Evolutionary conservation across 495 filamentous ascomycete genomes (phyloP), one percentile per base, ranked within the genome.

Genomic region (Podospora comata): DNA sequence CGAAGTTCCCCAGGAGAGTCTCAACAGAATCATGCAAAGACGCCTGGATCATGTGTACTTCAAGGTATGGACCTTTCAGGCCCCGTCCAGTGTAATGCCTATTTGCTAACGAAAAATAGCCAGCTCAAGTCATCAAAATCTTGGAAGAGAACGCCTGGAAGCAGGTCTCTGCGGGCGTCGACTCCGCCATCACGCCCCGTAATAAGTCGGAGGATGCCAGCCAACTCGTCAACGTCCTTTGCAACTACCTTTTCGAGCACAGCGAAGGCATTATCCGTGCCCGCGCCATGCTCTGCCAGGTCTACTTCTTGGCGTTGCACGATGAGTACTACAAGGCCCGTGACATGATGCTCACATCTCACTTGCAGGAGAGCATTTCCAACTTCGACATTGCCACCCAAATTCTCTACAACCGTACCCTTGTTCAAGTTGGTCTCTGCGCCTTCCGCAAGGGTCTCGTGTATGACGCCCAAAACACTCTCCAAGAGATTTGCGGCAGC

Each of bases 331-430:
- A 96, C 85, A 91, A 90, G 74, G 91, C 95, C 74, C 92, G 96
- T 72, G 95, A 99, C 79, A 92, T 98, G 89, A 94, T 98, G 90
- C 87, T 99, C 76, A 98, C 98, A 91, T 98, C 96, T n/a, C 95
- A 99, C 81, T 81, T 99, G 74, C 92, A 97, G 75, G 95, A 99
- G 82, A 96, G 89, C 70, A 97, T 98, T 78, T 82, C 85, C 79
- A 96, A 89, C 79, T 97, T 97, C 78, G 95, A 98, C 74, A 90
- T 99, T 73, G 91, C 88, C 80, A 97, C 92, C 44, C 95, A 99
- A 80, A 99, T 99, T 69, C 91, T 98, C 65, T 99, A 94, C 88
- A 99, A 99, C 85, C 90, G 95, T 63, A 97, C 95, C 16, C 86
- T 99, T 26, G 96, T 98, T 53, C 95, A 99, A 82, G 95, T 98